phyloP scores from a whole-genome alignment of 2,329 filamentous ascomycete genomes.

The Fusarium clavum region DNA sequence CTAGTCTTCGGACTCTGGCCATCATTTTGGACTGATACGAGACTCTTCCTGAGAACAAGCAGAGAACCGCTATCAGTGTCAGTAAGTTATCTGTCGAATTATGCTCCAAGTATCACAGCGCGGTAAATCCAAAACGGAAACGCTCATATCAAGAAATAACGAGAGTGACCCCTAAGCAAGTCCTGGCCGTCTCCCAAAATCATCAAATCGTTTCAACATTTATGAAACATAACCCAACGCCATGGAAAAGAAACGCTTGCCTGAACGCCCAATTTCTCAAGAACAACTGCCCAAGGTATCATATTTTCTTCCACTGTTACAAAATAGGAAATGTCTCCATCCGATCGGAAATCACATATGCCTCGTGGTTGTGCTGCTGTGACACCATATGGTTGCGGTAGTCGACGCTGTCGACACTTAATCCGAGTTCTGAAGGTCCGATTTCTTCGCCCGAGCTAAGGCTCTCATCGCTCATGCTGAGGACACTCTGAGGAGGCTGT shows the following conservation, averaged over 20 bases:
- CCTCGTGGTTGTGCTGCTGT: conserved; percentile 33
- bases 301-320: conserved; percentile 27
- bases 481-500: conserved; percentile 62
- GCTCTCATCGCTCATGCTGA: conserved; percentile 69
- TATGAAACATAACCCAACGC: conserved; percentile 25
- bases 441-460: conserved; percentile 67
- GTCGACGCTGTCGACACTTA: conserved; percentile 55
- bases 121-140: conserved; percentile 18
- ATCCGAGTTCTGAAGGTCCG: conserved; percentile 58
- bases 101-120: conserved; percentile 19
- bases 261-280: neutral
- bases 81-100: conserved; percentile 8
- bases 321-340: conserved; percentile 44
- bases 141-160: conserved; percentile 16
- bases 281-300: conserved; percentile 37
- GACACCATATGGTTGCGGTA: conserved; percentile 48
- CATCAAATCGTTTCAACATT: conserved; percentile 28
- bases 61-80: conserved; percentile 5
- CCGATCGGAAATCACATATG: conserved; percentile 42
- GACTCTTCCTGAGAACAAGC: neutral
- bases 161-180: neutral
- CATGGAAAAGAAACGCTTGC: conserved; percentile 11
- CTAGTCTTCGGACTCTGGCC: conserved; percentile 9
- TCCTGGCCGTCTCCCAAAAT: conserved; percentile 2
- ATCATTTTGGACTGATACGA: conserved; percentile 7